phyloP scores from a whole-genome alignment of 805 yeast species.

The Metschnikowia santaceciliae region DNA sequence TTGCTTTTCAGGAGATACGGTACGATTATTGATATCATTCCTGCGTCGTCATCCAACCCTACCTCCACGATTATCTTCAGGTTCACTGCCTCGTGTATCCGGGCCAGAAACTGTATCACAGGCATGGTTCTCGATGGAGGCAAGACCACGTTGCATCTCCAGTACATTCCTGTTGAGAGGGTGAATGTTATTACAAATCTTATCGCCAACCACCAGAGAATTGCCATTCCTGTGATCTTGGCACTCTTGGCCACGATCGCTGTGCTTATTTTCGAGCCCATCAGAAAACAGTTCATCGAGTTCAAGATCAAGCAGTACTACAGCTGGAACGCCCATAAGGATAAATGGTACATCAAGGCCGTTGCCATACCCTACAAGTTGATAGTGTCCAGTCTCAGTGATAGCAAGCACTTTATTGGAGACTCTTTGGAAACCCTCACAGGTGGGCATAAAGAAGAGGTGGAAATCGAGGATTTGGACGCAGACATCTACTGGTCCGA shows the following conservation, averaged over 20 bases:
- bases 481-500: constrained; percentile 60
- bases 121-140: constrained; percentile 60
- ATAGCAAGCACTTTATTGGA: constrained; percentile 36
- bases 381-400: constrained; percentile 24
- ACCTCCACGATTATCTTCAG: constrained; percentile 56
- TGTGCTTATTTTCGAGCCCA: constrained; percentile 87
- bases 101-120: constrained; percentile 88
- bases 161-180: constrained; percentile 56
- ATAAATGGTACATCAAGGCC: constrained; percentile 26
- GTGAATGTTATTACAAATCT: constrained; percentile 54
- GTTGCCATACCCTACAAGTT: constrained; percentile 26
- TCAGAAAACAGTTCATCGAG: constrained; percentile 74
- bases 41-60: constrained; percentile 44
- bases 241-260: constrained; percentile 80
- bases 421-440: constrained; percentile 19
- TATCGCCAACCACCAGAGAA: constrained; percentile 71
- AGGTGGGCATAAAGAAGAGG: constrained; percentile 10
- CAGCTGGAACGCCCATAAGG: constrained; percentile 46
- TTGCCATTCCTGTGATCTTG: constrained; percentile 73
- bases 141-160: constrained; percentile 63
- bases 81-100: constrained; percentile 61
- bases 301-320: constrained; percentile 64
- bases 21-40: constrained; percentile 65
- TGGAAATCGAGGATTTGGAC: constrained; percentile 18
- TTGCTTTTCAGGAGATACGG: constrained; percentile 86